A percentile compares a stretch with the other conserved stretches of the same genome.
Evolutionary conservation across 169 alveolate genomes (phyloP).

Genomic region (Blepharisma undulans): DNA sequence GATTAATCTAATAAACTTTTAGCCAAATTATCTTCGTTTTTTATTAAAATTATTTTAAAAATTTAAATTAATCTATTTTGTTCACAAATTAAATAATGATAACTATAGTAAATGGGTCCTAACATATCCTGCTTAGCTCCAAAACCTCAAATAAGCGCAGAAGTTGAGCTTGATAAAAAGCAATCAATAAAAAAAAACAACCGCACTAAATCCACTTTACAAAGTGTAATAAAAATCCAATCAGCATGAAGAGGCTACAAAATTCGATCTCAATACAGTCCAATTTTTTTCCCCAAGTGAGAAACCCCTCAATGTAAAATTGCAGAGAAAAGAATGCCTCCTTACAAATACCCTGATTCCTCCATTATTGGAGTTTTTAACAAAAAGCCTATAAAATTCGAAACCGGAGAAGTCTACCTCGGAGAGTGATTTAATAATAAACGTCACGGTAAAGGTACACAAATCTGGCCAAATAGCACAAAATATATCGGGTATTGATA

Average conservation of each 20-base stretch:
- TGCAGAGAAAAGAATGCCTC: neutral
- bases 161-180: neutral
- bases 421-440: slow-evolving; percentile 87
- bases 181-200: neutral
- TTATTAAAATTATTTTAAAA: too few relatives aligned
- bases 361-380: neutral
- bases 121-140: neutral
- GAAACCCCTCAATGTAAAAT: neutral
- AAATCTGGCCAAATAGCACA: slow-evolving; percentile 78
- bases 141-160: neutral
- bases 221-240: slow-evolving; percentile 27
- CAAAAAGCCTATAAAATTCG: neutral
- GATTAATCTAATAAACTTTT: too few relatives aligned
- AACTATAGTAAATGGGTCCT: neutral
- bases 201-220: neutral
- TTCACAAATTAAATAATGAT: neutral
- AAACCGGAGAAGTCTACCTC: slow-evolving; percentile 16
- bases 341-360: neutral
- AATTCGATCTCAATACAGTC: neutral
- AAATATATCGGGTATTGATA: slow-evolving; percentile 82
- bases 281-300: neutral
- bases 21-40: too few relatives aligned
- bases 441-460: slow-evolving; percentile 82
- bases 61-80: neutral
- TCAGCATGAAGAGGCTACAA: neutral